A percentile compares a stretch with the other conserved stretches of the same genome.
Conservation (phyloP, 192 early-diverging fungal genomes). For the Geranomyces variabilis region DNA sequence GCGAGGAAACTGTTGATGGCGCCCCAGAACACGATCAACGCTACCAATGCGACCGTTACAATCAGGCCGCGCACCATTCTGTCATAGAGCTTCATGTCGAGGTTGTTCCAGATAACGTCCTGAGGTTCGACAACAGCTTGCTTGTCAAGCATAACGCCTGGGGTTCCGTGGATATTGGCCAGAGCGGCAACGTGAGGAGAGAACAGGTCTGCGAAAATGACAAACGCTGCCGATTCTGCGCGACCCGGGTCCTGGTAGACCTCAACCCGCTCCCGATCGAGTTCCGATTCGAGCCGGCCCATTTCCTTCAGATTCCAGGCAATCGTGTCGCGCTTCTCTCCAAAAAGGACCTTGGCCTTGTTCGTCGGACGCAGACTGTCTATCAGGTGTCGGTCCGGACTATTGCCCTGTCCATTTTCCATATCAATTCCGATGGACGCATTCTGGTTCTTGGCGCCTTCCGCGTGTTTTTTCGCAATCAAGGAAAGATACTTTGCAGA, state of each 20-base stretch:
- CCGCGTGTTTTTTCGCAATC: conserved; percentile 6
- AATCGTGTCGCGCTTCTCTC: conserved; percentile 2
- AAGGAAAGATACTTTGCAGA: conserved; percentile 7
- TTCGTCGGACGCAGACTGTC: conserved; percentile 3
- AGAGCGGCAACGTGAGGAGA: conserved; percentile 78
- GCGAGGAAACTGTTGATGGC: conserved; percentile 24
- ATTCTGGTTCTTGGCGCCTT: background rate
- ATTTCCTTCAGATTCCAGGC: background rate
- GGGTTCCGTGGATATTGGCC: conserved; percentile 60
- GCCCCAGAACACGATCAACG: conserved; percentile 60
- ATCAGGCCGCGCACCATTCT: conserved; percentile 58
- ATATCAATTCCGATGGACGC: conserved; percentile 1
- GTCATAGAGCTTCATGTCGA: conserved; percentile 56
- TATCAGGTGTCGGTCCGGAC: background rate
- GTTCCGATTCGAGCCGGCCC: background rate
- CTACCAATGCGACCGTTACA: conserved; percentile 44
- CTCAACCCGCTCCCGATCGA: conserved; percentile 4
- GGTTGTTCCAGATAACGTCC: conserved; percentile 79
- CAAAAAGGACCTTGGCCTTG: conserved; percentile 7
- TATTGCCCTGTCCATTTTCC: background rate
- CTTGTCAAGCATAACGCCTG: conserved; percentile 63
- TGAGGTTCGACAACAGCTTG: conserved; percentile 68
- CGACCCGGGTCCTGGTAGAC: conserved; percentile 29
- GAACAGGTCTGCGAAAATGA: conserved; percentile 71
- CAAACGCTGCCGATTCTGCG: conserved; percentile 66